Percentiles rank a stretch among this genome's conserved stretches.
phyloP scores from a whole-genome alignment of 2,329 filamentous ascomycete species.

The Ophiobolus disseminans region DNA sequence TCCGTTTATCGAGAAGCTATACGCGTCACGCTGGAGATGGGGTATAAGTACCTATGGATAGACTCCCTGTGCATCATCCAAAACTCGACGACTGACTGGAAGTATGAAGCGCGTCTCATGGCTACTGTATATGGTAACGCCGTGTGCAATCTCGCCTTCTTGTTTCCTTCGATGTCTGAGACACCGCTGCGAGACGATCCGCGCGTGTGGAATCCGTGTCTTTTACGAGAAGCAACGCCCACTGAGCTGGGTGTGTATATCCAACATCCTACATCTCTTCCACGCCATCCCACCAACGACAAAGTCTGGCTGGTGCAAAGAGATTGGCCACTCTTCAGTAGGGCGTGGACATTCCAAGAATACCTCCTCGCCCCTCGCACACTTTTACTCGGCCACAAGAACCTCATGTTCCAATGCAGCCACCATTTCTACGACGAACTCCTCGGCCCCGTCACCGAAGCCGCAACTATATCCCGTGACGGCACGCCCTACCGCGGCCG shows the following conservation, averaged over 20 bases:
- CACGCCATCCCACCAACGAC: not conserved
- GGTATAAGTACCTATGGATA: conserved; percentile 30
- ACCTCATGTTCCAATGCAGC: conserved; percentile 21
- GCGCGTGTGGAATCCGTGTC: conserved; percentile 10
- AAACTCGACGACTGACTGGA: conserved; percentile 17
- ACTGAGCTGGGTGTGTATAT: conserved; percentile 9
- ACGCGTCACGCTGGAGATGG: conserved; percentile 11
- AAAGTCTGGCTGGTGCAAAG: conserved; percentile 9
- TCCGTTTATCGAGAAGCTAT: conserved; percentile 6
- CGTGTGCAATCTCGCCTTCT: conserved; percentile 12
- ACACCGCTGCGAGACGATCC: conserved; percentile 11
- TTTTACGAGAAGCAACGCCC: conserved; percentile 4
- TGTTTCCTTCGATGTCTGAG: conserved; percentile 6
- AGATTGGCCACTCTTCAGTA: conserved; percentile 19
- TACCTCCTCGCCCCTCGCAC: conserved; percentile 18
- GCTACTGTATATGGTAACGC: conserved; percentile 20
- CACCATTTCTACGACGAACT: conserved; percentile 16
- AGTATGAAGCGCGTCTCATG: conserved; percentile 15
- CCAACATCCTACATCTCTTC: not conserved
- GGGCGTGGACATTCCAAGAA: conserved; percentile 31
- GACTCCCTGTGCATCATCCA: conserved; percentile 30
- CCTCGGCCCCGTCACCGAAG: not conserved
- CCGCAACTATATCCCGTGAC: not conserved
- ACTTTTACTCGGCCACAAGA: conserved; percentile 15
- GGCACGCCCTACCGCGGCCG: not conserved